Conservation (phyloP, 2,329 filamentous ascomycete species). For the Blastomyces parvus region DNA sequence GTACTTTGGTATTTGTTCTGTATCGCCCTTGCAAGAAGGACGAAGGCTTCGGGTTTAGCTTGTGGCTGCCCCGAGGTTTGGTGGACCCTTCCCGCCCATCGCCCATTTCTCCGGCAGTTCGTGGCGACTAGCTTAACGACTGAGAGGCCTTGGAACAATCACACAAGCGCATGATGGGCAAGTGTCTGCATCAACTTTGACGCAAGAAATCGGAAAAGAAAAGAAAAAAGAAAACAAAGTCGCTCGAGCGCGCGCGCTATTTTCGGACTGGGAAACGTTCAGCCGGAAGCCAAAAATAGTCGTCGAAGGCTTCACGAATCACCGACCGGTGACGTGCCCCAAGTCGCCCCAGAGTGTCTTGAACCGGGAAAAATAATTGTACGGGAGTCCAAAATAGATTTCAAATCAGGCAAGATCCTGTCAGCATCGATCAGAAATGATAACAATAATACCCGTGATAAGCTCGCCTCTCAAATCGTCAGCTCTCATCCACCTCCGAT, state of each 20-base stretch:
- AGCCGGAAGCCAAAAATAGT: neutral
- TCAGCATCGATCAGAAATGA: neutral
- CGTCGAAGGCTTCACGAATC: too few relatives aligned
- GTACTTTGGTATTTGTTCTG: neutral
- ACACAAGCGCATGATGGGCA: neutral
- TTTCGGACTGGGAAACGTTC: neutral
- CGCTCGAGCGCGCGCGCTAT: neutral
- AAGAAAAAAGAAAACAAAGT: neutral
- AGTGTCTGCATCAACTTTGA: neutral
- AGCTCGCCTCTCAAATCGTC: neutral
- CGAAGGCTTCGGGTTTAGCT: neutral
- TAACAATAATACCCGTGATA: neutral
- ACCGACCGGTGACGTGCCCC: too few relatives aligned
- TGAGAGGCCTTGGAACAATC: neutral
- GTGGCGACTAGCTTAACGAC: neutral
- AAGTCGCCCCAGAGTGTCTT: too few relatives aligned
- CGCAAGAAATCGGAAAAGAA: neutral
- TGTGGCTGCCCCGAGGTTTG: neutral
- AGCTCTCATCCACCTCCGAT: neutral
- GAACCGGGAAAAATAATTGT: neutral
- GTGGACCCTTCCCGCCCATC: constrained; percentile 4
- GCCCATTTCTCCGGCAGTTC: constrained; percentile 4
- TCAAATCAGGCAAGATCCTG: neutral
- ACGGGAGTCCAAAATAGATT: neutral
- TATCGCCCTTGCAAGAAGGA: neutral